Conservation (phyloP, 768 basidiomycete species). For the Melanogaster broomeanus region DNA sequence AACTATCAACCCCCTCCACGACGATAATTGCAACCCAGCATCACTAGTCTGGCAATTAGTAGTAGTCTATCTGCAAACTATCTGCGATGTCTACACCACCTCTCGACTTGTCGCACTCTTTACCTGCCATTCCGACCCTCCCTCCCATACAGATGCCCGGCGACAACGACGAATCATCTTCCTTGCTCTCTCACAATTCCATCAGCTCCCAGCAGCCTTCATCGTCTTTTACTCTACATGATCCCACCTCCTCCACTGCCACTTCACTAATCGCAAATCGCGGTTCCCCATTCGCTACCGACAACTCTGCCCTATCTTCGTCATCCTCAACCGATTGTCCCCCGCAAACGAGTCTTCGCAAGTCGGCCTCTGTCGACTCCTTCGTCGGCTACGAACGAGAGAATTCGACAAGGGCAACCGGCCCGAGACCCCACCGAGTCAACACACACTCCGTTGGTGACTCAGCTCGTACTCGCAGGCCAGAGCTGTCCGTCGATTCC, state of each 20-base stretch:
- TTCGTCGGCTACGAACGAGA: constrained; percentile 53
- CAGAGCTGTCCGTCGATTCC: constrained; percentile 26
- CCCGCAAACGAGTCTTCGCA: constrained; percentile 49
- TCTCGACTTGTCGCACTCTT: constrained; percentile 22
- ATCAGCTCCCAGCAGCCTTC: constrained; percentile 22
- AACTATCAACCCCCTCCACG: neutral
- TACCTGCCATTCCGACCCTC: constrained; percentile 42
- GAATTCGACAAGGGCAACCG: constrained; percentile 27
- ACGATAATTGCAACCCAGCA: neutral
- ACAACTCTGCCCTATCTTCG: neutral
- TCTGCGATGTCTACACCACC: constrained; percentile 21
- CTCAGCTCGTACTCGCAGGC: constrained; percentile 32
- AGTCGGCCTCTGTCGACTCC: constrained; percentile 79
- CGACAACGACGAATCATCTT: constrained; percentile 17
- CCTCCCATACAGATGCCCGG: constrained; percentile 47
- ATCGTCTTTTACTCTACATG: constrained; percentile 38
- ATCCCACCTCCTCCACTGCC: constrained; percentile 45
- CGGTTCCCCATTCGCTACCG: neutral
- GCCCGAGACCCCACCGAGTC: constrained; percentile 41
- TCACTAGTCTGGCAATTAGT: neutral
- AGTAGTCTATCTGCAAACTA: too few relatives aligned
- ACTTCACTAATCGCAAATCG: constrained; percentile 34
- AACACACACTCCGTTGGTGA: constrained; percentile 38
- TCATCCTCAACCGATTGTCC: constrained; percentile 22
- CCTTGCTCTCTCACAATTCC: constrained; percentile 12